A percentile compares a stretch with the other conserved stretches of the same genome.
These are phyloP conservation scores for Coemansia sp. DNA, from an alignment of 192 early-diverging fungal species.

Conservation along the genomic window DNA sequence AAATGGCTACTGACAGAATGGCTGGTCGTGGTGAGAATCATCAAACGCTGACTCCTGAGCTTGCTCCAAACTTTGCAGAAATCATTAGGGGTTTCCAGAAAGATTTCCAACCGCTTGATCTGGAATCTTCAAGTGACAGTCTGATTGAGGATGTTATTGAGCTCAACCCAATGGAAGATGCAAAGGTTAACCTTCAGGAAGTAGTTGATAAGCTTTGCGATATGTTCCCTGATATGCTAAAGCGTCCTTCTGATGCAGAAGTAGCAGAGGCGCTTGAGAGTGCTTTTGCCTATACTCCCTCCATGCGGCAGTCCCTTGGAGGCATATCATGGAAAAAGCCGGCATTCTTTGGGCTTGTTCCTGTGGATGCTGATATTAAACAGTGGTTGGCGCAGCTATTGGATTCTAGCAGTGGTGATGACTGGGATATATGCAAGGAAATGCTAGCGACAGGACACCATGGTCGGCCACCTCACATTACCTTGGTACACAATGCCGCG, in stretches of 20 bases:
- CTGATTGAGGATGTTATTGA: conserved; percentile 61
- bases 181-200: conserved; percentile 50
- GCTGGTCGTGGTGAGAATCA: conserved; percentile 73
- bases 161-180: conserved; percentile 55
- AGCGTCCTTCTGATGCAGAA: conserved; percentile 45
- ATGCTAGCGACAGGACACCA: conserved; percentile 10
- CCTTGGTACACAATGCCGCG: conserved; percentile 49
- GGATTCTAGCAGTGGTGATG: conserved; percentile 2
- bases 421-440: conserved; percentile 21
- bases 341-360: conserved; percentile 30
- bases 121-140: conserved; percentile 50
- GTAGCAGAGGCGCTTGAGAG: conserved; percentile 56
- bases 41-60: conserved; percentile 71
- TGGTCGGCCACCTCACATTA: conserved; percentile 50
- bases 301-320: conserved; percentile 36
- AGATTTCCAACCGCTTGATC: conserved; percentile 57
- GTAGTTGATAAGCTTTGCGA: conserved; percentile 51
- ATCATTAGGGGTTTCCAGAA: conserved; percentile 61
- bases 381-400: conserved; percentile 22
- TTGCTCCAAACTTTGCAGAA: conserved; percentile 56
- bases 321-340: conserved; percentile 10
- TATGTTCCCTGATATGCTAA: conserved; percentile 37
- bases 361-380: conserved; percentile 16
- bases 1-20: conserved; percentile 59
- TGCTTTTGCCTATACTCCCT: conserved; percentile 49